Percentiles rank a stretch among this genome's conserved stretches.
Conservation (phyloP, 2,329 filamentous ascomycete genomes). For the Colletotrichum phormii region DNA sequence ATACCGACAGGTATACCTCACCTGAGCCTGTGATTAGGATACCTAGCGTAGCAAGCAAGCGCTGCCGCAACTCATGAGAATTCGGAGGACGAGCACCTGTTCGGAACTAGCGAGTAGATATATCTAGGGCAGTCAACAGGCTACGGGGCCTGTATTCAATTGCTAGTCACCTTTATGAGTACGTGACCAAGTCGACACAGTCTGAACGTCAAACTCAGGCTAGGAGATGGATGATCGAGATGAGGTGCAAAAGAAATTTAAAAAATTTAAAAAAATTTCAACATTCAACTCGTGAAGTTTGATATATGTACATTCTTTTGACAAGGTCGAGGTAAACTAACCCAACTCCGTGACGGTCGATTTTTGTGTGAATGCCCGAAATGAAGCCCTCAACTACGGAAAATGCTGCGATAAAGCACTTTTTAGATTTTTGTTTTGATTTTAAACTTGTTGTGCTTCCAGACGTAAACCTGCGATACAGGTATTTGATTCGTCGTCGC, state of each 20-base stretch:
- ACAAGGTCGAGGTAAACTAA: conserved; percentile 1
- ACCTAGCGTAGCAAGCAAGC: too few species aligned
- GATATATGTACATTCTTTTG: conserved; percentile 27
- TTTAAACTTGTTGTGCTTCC: background rate
- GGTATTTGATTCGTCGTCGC: conserved; percentile 2
- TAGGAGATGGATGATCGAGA: too few species aligned
- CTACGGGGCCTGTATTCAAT: too few species aligned
- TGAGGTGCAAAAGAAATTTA: background rate
- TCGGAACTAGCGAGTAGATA: too few species aligned
- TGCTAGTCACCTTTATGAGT: too few species aligned
- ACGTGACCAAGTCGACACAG: too few species aligned
- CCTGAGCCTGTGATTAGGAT: too few species aligned
- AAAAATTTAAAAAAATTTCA: conserved; percentile 25
- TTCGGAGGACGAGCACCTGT: too few species aligned
- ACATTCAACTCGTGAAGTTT: conserved; percentile 22
- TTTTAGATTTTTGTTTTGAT: conserved; percentile 2
- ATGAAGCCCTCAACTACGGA: background rate
- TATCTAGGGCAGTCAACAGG: too few species aligned
- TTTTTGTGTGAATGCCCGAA: conserved; percentile 8
- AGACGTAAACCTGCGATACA: background rate
- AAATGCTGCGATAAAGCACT: conserved; percentile 17
- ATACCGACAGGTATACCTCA: rapidly evolving
- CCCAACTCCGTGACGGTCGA: conserved; percentile 5
- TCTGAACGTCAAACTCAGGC: too few species aligned
- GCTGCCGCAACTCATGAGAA: too few species aligned